Percentiles rank a stretch among this genome's conserved stretches.
Conservation (phyloP, 2,329 filamentous ascomycete genomes). For the Talaromyces piceae region DNA sequence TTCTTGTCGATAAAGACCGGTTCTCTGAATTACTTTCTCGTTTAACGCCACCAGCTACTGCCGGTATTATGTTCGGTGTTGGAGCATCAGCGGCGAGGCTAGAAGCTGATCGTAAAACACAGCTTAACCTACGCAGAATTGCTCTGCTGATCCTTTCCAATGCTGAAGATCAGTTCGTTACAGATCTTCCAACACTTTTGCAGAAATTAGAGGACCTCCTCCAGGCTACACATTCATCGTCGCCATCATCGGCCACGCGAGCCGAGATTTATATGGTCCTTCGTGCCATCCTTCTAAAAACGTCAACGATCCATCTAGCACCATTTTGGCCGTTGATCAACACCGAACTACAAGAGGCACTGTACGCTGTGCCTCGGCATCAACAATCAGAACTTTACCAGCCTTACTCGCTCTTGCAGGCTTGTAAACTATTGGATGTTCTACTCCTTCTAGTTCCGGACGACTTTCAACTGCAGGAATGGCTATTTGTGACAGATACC, state of each 20-base stretch:
- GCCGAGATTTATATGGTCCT: constrained; percentile 87
- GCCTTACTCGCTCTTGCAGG: constrained; percentile 71
- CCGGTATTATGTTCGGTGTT: constrained; percentile 97
- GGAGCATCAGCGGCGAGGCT: constrained; percentile 86
- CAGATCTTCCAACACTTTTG: constrained; percentile 64
- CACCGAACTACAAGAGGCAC: constrained; percentile 70
- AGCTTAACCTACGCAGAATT: constrained; percentile 78
- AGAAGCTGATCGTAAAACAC: constrained; percentile 90
- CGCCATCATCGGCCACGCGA: constrained; percentile 80
- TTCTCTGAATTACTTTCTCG: constrained; percentile 73
- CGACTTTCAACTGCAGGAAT: constrained; percentile 96
- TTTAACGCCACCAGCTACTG: constrained; percentile 77
- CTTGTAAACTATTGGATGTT: constrained; percentile 85
- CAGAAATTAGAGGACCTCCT: constrained; percentile 85
- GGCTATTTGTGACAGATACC: constrained; percentile 95
- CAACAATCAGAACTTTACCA: constrained; percentile 69
- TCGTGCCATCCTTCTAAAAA: constrained; percentile 72
- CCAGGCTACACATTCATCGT: constrained; percentile 74
- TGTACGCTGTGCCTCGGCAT: constrained; percentile 65
- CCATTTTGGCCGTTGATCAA: constrained; percentile 87
- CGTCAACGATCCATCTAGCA: constrained; percentile 69
- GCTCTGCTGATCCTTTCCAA: constrained; percentile 72
- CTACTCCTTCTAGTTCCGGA: constrained; percentile 82
- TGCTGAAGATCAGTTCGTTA: constrained; percentile 69
- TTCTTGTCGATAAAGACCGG: constrained; percentile 76